These are phyloP conservation scores for Carex parvula DNA, from an alignment of 176 grass and related monocot species.

Conservation along the genomic window DNA sequence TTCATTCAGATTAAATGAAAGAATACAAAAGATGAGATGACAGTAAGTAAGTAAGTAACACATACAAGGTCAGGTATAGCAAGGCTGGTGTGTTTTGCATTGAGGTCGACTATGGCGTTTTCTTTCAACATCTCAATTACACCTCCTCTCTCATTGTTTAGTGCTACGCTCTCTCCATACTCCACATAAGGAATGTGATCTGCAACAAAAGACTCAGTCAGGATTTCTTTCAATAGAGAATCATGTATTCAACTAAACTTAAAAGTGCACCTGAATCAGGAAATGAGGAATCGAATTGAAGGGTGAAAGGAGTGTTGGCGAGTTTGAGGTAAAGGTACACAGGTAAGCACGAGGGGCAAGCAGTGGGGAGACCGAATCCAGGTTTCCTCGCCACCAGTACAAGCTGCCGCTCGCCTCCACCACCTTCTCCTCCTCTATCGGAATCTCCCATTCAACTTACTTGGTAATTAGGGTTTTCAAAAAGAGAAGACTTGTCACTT, in stretches of 20 bases:
- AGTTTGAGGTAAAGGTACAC: slow-evolving; percentile 83
- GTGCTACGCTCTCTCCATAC: slow-evolving; percentile 63
- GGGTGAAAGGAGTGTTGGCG: slow-evolving; percentile 54
- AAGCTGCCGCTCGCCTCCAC: slow-evolving; percentile 37
- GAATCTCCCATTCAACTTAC: slow-evolving; percentile 14
- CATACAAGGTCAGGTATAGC: slow-evolving; percentile 38
- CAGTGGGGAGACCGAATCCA: slow-evolving; percentile 80
- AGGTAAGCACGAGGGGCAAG: slow-evolving; percentile 74
- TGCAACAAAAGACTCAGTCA: neutral
- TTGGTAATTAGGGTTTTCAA: no score
- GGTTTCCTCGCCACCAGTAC: slow-evolving; percentile 73
- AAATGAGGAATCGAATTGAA: slow-evolving; percentile 59
- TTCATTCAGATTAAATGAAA: neutral
- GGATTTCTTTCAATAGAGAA: no score
- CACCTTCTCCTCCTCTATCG: slow-evolving; percentile 29
- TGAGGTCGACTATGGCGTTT: slow-evolving; percentile 58
- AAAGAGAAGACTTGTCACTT: no score
- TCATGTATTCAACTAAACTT: no score
- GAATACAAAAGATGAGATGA: neutral
- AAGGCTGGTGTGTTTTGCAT: slow-evolving; percentile 48
- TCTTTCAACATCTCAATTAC: slow-evolving; percentile 70
- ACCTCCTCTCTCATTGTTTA: slow-evolving; percentile 88
- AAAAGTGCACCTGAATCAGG: slow-evolving; percentile 60
- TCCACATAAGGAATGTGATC: slow-evolving; percentile 97
- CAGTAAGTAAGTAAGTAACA: no score